These are phyloP conservation scores for Eucalyptus melliodora DNA, from an alignment of 345 rosid genomes.

Conservation along the genomic window DNA sequence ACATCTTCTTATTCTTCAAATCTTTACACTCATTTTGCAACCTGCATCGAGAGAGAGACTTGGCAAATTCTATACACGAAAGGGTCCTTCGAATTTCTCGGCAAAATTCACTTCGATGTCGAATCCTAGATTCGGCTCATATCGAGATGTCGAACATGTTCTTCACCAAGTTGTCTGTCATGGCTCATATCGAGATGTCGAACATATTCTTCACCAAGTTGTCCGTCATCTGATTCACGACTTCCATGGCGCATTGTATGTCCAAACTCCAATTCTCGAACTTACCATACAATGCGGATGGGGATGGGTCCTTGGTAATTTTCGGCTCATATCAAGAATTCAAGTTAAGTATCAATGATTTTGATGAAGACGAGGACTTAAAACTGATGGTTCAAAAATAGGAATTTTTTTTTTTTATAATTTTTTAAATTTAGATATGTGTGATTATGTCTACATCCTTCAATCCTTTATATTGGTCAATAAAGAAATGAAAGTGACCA, in stretches of 20 bases:
- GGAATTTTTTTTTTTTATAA: too few relatives aligned
- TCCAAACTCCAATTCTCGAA: not conserved
- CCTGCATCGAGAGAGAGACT: not conserved
- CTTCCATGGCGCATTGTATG: conserved; percentile 8
- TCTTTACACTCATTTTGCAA: not conserved
- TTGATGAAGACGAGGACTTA: too few relatives aligned
- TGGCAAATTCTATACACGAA: not conserved
- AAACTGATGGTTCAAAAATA: too few relatives aligned
- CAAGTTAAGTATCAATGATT: too few relatives aligned
- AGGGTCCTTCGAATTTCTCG: not conserved
- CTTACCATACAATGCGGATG: conserved; percentile 9
- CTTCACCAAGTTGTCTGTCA: not conserved
- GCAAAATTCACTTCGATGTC: not conserved
- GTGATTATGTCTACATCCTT: too few relatives aligned
- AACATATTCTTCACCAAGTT: conserved; percentile 22
- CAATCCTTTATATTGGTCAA: too few relatives aligned
- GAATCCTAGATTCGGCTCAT: not conserved
- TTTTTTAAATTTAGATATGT: too few relatives aligned
- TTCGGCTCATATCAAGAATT: not conserved
- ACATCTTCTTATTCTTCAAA: not conserved
- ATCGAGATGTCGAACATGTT: conserved; percentile 30
- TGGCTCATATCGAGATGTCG: conserved; percentile 20
- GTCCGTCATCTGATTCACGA: conserved; percentile 39
- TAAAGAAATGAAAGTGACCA: too few relatives aligned
- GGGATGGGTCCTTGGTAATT: not conserved